Percentiles rank a stretch among this genome's conserved stretches.
Evolutionary conservation across 805 yeast genomes (phyloP).

Genomic region (Spencermartinsiella europaea): DNA sequence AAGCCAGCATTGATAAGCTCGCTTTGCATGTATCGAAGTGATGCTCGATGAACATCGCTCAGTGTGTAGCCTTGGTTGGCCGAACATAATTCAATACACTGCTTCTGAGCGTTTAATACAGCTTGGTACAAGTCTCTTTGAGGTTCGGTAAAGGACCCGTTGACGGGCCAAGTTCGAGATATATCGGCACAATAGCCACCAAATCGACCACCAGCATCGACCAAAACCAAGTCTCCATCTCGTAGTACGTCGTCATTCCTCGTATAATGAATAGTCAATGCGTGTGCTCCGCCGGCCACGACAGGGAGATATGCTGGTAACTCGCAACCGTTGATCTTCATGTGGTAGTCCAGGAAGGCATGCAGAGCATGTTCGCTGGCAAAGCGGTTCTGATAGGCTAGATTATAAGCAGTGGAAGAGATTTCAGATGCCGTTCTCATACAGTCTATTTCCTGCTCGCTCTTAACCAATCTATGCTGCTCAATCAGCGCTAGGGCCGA

Average conservation of each 20-base stretch:
- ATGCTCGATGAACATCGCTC: constrained; percentile 68
- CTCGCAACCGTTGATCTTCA: constrained; percentile 84
- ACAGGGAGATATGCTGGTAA: constrained; percentile 90
- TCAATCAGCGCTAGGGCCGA: constrained; percentile 23
- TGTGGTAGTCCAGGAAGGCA: constrained; percentile 74
- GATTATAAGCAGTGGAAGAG: constrained; percentile 77
- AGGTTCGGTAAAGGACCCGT: constrained; percentile 62
- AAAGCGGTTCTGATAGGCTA: constrained; percentile 61
- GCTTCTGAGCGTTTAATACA: constrained; percentile 74
- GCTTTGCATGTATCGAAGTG: constrained; percentile 51
- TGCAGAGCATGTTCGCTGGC: constrained; percentile 72
- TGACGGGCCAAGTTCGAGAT: constrained; percentile 93
- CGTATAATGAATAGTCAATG: constrained; percentile 89
- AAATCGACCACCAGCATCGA: constrained; percentile 89
- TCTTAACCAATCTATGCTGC: constrained; percentile 56
- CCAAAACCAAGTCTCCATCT: constrained; percentile 76
- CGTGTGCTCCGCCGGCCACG: constrained; percentile 89
- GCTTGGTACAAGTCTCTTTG: constrained; percentile 87
- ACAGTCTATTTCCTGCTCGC: constrained; percentile 65
- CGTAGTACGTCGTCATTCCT: constrained; percentile 79
- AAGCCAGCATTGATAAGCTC: constrained; percentile 77
- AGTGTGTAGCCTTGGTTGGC: constrained; percentile 49
- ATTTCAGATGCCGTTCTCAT: constrained; percentile 82
- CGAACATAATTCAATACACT: constrained; percentile 67
- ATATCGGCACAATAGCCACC: constrained; percentile 97